phyloP scores from a whole-genome alignment of 2,329 filamentous ascomycete species.

The Phyllosticta ampelicida region DNA sequence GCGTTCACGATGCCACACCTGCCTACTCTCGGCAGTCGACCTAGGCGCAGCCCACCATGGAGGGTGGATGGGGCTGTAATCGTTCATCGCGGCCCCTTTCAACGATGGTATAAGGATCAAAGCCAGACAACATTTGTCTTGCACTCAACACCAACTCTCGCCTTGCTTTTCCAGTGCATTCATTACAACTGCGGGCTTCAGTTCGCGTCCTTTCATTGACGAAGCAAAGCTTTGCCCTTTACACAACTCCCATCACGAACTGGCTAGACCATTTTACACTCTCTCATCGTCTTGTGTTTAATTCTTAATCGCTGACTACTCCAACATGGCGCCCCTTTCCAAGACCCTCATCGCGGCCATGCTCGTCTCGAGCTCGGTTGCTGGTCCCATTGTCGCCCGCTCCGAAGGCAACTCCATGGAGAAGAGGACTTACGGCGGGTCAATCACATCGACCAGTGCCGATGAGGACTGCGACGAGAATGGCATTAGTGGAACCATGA shows the following conservation, averaged over 20 bases:
- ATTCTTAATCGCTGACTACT: not conserved
- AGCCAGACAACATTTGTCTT: not conserved
- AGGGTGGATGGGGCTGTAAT: not conserved
- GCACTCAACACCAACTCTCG: not conserved
- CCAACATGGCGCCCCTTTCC: not conserved
- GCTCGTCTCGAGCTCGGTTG: not conserved
- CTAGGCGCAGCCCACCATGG: not conserved
- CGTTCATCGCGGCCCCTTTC: not conserved
- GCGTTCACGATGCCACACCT: not conserved
- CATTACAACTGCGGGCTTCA: not conserved
- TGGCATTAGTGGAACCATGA: not conserved
- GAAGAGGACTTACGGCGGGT: not conserved
- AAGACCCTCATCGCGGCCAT: not conserved
- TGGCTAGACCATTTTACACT: not conserved
- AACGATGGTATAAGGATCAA: not conserved
- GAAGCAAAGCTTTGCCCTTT: not conserved
- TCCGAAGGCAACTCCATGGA: not conserved
- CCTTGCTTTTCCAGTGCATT: not conserved
- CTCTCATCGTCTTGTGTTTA: not conserved
- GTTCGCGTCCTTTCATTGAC: constrained; percentile 2
- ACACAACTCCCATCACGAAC: not conserved
- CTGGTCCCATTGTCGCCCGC: not conserved
- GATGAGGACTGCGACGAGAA: not conserved
- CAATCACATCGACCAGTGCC: not conserved
- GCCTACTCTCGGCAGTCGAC: not conserved